Evolutionary conservation across 164 flowering plant species (phyloP).

Genomic region (Litsea cubeba): DNA sequence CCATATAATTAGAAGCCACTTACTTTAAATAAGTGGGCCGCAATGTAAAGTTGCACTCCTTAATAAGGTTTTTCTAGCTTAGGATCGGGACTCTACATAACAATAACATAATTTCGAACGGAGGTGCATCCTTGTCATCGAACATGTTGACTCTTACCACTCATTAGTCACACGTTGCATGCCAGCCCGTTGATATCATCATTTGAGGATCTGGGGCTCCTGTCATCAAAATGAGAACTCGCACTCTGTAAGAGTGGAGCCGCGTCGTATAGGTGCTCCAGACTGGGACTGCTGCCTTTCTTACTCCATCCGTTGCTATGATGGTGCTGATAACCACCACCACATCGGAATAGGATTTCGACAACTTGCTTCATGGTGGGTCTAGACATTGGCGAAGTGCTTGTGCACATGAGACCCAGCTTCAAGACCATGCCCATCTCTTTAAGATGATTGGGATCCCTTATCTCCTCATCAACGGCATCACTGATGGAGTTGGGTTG

Average conservation of each 20-base stretch:
- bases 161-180: slow-evolving; percentile 5
- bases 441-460: slow-evolving; percentile 32
- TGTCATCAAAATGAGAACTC: slow-evolving; percentile 16
- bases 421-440: slow-evolving; percentile 54
- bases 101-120: too few relatives aligned
- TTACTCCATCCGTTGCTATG: slow-evolving; percentile 6
- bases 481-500: slow-evolving; percentile 26
- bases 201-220: background rate
- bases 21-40: too few relatives aligned
- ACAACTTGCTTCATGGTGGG: slow-evolving; percentile 84
- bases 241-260: slow-evolving; percentile 39
- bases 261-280: slow-evolving; percentile 22
- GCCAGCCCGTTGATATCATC: slow-evolving; percentile 6
- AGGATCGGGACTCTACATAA: too few relatives aligned
- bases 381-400: slow-evolving; percentile 41
- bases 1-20: too few relatives aligned
- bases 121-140: too few relatives aligned
- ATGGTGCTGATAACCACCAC: slow-evolving; percentile 10
- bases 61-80: too few relatives aligned
- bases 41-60: too few relatives aligned
- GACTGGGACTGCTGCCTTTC: slow-evolving; percentile 20
- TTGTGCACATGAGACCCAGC: slow-evolving; percentile 72
- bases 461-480: slow-evolving; percentile 47
- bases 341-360: slow-evolving; percentile 38
- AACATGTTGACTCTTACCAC: too few relatives aligned